Evolutionary conservation across 306 rosid species (phyloP), one percentile per base, ranked within the genome.

Genomic region (Rosa lucieae): DNA sequence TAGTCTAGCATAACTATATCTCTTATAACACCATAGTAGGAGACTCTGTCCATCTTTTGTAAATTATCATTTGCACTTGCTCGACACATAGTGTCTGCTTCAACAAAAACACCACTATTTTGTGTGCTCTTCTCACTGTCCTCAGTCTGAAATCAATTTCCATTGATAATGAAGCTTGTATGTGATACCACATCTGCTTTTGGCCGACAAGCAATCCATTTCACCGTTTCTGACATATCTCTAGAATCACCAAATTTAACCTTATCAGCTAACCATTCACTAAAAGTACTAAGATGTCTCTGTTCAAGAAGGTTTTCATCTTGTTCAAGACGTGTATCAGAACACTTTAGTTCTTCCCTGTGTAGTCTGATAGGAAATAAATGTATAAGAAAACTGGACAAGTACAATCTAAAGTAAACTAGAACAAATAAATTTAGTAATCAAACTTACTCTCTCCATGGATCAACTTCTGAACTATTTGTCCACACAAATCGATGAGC

Each of bases 181-280:
- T 4, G 23, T 9, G 74, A 70, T 3, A 44, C 4, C n/a, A 20
- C 52, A 20, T 39, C 9, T 20, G 48, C 10, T 43, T 47, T 23
- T 46, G 58, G 59, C n/a, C 43, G 42, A n/a, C 35, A 46, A 17
- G 61, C 61, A 48, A 71, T 6, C 61, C 59, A 72, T 84, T 15
- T 66, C 21, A 35, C 12, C 3, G 44, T 66, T 2, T 66, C 46
- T 2, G 70, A 66, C 70, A 66, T 37, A 7, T 39, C 3, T 1
- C 43, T 8, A 6, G 7, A 1, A 37, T 29, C 70, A 66, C 23
- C 40, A 4, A 11, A 20, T 12, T 37, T 66, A 2, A 66, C 46
- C 40, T 37, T 66, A 66, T 15, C 5, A 23, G n/a, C 37, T 17
- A 66, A 12, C 70, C 23, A 37, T 14, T 0, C 68, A 62, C 21